Percentiles rank a stretch among this genome's conserved stretches.
These are phyloP conservation scores for Fusarium sp. DNA, from an alignment of 2,329 filamentous ascomycete genomes.

Conservation along the genomic window DNA sequence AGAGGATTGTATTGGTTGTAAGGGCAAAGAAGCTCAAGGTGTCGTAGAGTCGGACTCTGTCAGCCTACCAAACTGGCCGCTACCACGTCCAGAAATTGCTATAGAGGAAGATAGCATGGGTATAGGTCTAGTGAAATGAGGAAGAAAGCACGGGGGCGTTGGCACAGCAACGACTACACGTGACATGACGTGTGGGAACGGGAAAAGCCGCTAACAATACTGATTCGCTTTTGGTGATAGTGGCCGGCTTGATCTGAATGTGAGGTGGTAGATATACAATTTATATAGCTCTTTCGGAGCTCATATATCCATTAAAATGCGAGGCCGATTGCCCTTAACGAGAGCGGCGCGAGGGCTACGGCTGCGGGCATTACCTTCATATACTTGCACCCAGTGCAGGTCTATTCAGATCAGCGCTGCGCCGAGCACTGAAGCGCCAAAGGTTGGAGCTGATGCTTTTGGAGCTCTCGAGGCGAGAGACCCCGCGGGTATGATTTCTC, in stretches of 20 bases:
- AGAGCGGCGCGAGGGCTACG: constrained; percentile 52
- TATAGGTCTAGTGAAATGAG: constrained; percentile 22
- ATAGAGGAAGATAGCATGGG: constrained; percentile 30
- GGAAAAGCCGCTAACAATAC: constrained; percentile 50
- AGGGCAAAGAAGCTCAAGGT: constrained; percentile 24
- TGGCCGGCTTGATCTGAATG: constrained; percentile 10
- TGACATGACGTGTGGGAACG: constrained; percentile 47
- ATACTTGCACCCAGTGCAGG: constrained; percentile 68
- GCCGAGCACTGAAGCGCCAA: constrained; percentile 68
- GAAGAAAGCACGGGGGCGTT: constrained; percentile 34
- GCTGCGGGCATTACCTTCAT: constrained; percentile 49
- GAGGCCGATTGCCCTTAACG: constrained; percentile 57
- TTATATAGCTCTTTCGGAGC: constrained; percentile 38
- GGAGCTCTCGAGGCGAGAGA: constrained; percentile 63
- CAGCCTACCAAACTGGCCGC: constrained; percentile 45
- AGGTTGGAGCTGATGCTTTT: constrained; percentile 66
- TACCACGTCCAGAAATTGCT: constrained; percentile 41
- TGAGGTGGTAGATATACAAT: constrained; percentile 34
- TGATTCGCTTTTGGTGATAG: constrained; percentile 35
- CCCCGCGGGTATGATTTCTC: constrained; percentile 60
- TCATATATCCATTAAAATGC: constrained; percentile 54
- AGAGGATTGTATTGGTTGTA: constrained; percentile 25
- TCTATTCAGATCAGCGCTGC: constrained; percentile 72
- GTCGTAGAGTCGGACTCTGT: constrained; percentile 35
- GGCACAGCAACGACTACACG: constrained; percentile 45